Percentiles rank a stretch among this genome's conserved stretches.
Conservation (phyloP, 2,329 filamentous ascomycete species). For the Metarhizium album region DNA sequence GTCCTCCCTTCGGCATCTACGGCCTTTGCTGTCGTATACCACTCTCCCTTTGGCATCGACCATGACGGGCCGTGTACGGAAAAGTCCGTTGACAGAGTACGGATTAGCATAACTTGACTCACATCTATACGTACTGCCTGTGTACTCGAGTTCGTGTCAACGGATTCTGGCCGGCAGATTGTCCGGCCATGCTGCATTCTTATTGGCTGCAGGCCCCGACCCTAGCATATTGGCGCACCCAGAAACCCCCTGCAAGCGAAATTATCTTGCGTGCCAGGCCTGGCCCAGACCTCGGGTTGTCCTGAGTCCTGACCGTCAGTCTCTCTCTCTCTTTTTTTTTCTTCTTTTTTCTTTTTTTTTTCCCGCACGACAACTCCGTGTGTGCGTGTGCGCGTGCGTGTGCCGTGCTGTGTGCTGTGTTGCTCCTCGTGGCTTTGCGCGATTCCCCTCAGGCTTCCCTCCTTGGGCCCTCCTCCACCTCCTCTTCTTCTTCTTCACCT, state of each 20-base stretch:
- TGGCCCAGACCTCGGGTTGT: not conserved
- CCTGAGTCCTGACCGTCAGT: not conserved
- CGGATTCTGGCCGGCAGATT: no score
- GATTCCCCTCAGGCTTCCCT: not conserved
- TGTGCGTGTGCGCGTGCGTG: not conserved
- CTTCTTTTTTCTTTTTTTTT: no score
- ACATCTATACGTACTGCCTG: no score
- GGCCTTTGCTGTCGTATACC: no score
- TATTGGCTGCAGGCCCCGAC: not conserved
- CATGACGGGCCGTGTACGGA: no score
- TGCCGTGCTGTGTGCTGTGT: not conserved
- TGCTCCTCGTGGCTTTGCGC: not conserved
- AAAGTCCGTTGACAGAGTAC: no score
- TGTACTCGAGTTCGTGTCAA: no score
- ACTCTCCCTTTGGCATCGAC: no score
- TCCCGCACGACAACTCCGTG: no score
- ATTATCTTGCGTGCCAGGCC: conserved; percentile 8
- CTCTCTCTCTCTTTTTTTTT: not conserved
- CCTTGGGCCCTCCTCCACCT: not conserved
- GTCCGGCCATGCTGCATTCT: not conserved
- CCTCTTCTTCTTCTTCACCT: conserved; percentile 3
- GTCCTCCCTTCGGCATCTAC: no score
- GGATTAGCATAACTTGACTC: no score
- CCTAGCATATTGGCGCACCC: not conserved
- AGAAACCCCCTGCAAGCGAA: conserved; percentile 11